Conservation (phyloP, 768 basidiomycete genomes). For the Russula sp. region DNA sequence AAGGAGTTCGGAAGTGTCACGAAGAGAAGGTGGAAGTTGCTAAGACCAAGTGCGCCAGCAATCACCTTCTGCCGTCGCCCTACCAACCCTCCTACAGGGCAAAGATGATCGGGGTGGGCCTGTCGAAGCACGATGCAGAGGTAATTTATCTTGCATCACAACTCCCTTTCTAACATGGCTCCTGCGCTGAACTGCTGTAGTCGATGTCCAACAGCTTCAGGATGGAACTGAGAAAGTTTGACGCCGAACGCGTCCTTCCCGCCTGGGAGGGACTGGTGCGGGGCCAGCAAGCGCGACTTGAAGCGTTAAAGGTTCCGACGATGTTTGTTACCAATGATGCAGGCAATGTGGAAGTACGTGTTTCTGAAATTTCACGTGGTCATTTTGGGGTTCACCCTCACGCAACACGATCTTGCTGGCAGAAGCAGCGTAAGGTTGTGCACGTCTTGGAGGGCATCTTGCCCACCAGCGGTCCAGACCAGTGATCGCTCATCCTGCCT, state of each 20-base stretch:
- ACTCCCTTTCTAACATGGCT: neutral
- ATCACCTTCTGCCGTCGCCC: slow-evolving; percentile 1
- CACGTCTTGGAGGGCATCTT: slow-evolving; percentile 56
- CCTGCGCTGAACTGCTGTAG: slow-evolving; percentile 36
- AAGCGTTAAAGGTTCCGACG: slow-evolving; percentile 55
- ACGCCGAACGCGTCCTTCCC: slow-evolving; percentile 57
- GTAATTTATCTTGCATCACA: slow-evolving; percentile 33
- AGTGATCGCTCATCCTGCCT: slow-evolving; percentile 2
- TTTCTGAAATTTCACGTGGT: slow-evolving; percentile 3
- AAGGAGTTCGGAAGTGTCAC: slow-evolving; percentile 54
- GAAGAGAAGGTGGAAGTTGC: slow-evolving; percentile 68
- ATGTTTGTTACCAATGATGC: slow-evolving; percentile 56
- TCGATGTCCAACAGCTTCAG: slow-evolving; percentile 58
- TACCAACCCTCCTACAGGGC: slow-evolving; percentile 42
- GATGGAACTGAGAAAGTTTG: slow-evolving; percentile 62
- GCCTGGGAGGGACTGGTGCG: slow-evolving; percentile 74
- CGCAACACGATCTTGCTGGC: neutral
- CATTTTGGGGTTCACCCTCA: neutral
- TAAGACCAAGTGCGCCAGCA: slow-evolving; percentile 49
- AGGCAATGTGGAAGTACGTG: slow-evolving; percentile 52
- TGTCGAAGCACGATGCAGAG: slow-evolving; percentile 67
- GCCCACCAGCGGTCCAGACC: slow-evolving; percentile 26
- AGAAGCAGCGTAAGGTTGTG: slow-evolving; percentile 69
- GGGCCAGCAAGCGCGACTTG: slow-evolving; percentile 62
- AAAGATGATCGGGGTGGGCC: slow-evolving; percentile 51